Evolutionary conservation across 2,329 filamentous ascomycete species (phyloP).

Genomic region (Phyllosticta capitalensis): DNA sequence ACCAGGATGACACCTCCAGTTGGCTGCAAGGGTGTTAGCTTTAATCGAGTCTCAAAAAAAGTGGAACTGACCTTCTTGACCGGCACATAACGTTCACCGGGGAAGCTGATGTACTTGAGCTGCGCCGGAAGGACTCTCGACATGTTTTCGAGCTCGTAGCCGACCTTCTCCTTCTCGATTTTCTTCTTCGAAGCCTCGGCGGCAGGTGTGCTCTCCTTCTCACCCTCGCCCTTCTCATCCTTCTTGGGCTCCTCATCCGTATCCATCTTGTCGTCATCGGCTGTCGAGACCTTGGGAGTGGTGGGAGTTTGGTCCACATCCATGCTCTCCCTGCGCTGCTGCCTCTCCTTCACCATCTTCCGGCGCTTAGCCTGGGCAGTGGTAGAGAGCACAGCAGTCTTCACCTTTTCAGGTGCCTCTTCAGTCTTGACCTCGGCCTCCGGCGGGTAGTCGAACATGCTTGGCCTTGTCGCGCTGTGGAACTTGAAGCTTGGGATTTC

Average conservation of each 20-base stretch:
- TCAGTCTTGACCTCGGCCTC: constrained; percentile 93
- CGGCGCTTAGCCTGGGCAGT: constrained; percentile 94
- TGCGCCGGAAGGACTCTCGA: constrained; percentile 84
- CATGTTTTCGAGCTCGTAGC: constrained; percentile 96
- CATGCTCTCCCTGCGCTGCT: constrained; percentile 87
- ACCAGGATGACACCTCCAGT: constrained; percentile 92
- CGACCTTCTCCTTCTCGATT: constrained; percentile 89
- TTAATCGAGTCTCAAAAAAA: constrained; percentile 3
- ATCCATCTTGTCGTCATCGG: constrained; percentile 78
- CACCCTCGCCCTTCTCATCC: constrained; percentile 34
- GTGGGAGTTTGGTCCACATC: constrained; percentile 75
- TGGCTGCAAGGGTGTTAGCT: constrained; percentile 51
- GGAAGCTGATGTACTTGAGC: constrained; percentile 92
- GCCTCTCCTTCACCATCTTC: constrained; percentile 87
- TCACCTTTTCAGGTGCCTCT: constrained; percentile 86
- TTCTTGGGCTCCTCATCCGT: constrained; percentile 40
- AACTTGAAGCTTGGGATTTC: constrained; percentile 93
- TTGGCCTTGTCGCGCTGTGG: constrained; percentile 87
- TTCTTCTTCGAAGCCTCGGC: constrained; percentile 70
- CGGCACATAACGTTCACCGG: constrained; percentile 81
- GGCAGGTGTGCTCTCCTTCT: constrained; percentile 47
- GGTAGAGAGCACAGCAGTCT: constrained; percentile 90
- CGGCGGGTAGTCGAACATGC: constrained; percentile 94
- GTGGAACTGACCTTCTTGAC: constrained; percentile 65
- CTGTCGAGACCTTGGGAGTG: constrained; percentile 55